Conservation (phyloP, 73 alveolate species). For the Tetrahymena malaccensis region DNA sequence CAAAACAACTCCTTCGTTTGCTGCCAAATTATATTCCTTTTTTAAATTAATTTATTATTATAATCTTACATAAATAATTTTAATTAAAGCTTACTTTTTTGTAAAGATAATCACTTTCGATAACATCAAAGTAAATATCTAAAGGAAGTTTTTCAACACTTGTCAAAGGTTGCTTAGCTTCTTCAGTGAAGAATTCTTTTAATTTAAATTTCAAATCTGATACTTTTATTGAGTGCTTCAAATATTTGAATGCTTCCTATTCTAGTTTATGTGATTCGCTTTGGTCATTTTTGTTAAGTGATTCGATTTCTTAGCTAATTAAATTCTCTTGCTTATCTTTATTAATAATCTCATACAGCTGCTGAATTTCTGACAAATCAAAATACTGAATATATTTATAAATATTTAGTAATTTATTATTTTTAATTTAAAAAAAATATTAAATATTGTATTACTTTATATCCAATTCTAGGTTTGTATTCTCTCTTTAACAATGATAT, state of each 20-base stretch:
- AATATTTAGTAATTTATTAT: neutral
- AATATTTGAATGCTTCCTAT: constrained; percentile 10
- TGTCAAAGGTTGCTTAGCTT: neutral
- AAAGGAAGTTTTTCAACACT: constrained; percentile 10
- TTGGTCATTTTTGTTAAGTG: neutral
- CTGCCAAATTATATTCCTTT: neutral
- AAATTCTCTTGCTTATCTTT: neutral
- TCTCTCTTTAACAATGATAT: constrained; percentile 13
- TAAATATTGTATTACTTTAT: neutral
- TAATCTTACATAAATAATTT: neutral
- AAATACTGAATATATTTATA: neutral
- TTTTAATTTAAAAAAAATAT: neutral
- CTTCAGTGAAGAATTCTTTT: constrained; percentile 8
- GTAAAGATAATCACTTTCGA: constrained; percentile 20
- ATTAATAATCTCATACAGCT: neutral
- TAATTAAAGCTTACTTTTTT: neutral
- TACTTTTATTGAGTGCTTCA: constrained; percentile 14
- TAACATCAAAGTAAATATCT: constrained; percentile 13
- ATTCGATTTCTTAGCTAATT: neutral
- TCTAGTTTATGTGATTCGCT: constrained; percentile 12
- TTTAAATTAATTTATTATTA: neutral
- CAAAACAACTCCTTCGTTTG: neutral
- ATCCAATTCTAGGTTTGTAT: constrained; percentile 16
- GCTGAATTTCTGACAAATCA: neutral
- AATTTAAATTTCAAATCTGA: constrained; percentile 7